Conservation (phyloP, 2,329 filamentous ascomycete genomes). For the Alternaria longipes region DNA sequence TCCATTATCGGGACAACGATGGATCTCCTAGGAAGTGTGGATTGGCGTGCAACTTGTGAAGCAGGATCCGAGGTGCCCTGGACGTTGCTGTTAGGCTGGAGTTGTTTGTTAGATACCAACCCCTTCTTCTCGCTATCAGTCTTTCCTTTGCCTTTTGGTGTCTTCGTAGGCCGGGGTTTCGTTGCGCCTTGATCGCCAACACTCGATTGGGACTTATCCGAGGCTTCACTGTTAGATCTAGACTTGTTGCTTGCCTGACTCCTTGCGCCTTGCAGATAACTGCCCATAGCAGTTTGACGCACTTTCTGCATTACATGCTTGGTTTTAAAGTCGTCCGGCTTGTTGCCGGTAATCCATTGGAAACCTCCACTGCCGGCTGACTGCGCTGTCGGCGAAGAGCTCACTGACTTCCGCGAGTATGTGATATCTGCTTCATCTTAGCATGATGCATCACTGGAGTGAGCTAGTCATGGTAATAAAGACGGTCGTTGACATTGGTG, state of each 20-base stretch:
- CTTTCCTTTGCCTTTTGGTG: neutral
- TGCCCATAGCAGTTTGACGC: slow-evolving; percentile 49
- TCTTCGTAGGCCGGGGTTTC: slow-evolving; percentile 13
- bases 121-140: slow-evolving; percentile 7
- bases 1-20: slow-evolving; percentile 33
- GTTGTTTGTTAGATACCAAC: slow-evolving; percentile 14
- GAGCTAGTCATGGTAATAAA: neutral
- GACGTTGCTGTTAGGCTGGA: slow-evolving; percentile 4
- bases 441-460: neutral
- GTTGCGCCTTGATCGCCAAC: slow-evolving; percentile 24
- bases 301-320: slow-evolving; percentile 45
- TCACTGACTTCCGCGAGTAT: slow-evolving; percentile 22
- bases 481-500: neutral
- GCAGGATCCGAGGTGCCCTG: slow-evolving; percentile 13
- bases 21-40: slow-evolving; percentile 28
- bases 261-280: slow-evolving; percentile 39
- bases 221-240: slow-evolving; percentile 30
- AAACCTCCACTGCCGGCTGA: slow-evolving; percentile 23
- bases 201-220: slow-evolving; percentile 26
- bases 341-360: slow-evolving; percentile 46
- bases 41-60: slow-evolving; percentile 20
- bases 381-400: slow-evolving; percentile 17
- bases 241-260: slow-evolving; percentile 18
- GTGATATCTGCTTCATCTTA: slow-evolving; percentile 18
- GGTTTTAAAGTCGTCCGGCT: slow-evolving; percentile 44